phyloP scores from a whole-genome alignment of 2,329 filamentous ascomycete genomes.

The Penicillium psychrosexuale region DNA sequence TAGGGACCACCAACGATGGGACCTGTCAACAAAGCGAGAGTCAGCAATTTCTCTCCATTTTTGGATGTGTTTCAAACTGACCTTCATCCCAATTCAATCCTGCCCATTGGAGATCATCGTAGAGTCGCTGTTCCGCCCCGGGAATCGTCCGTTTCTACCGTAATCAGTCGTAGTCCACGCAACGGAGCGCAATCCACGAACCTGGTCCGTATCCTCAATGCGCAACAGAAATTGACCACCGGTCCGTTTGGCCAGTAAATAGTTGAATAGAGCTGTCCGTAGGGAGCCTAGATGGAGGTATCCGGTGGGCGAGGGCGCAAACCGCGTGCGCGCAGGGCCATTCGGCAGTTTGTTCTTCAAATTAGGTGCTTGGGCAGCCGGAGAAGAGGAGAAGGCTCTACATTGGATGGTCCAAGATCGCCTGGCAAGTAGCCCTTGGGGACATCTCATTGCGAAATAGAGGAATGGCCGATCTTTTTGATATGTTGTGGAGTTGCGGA shows the following conservation, averaged over 20 bases:
- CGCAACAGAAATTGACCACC: slow-evolving; percentile 86
- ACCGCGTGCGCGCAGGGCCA: slow-evolving; percentile 71
- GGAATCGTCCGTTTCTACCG: slow-evolving; percentile 72
- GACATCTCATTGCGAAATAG: slow-evolving; percentile 29
- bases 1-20: slow-evolving; percentile 76
- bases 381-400: slow-evolving; percentile 32
- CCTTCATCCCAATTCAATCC: slow-evolving; percentile 93
- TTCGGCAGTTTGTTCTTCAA: slow-evolving; percentile 44
- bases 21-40: slow-evolving; percentile 46
- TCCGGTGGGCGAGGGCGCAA: slow-evolving; percentile 93
- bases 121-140: slow-evolving; percentile 74
- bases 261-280: slow-evolving; percentile 93
- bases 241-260: slow-evolving; percentile 81
- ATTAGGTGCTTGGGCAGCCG: slow-evolving; percentile 28
- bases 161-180: slow-evolving; percentile 28
- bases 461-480: slow-evolving; percentile 1
- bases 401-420: slow-evolving; percentile 38
- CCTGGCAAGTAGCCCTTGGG: slow-evolving; percentile 26
- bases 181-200: slow-evolving; percentile 39
- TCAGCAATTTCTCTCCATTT: slow-evolving; percentile 8
- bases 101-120: slow-evolving; percentile 80
- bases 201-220: slow-evolving; percentile 93
- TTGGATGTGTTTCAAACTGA: slow-evolving; percentile 28
- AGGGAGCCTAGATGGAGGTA: slow-evolving; percentile 89
- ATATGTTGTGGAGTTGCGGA: slow-evolving; percentile 18